Conservation (phyloP, 2,329 filamentous ascomycete genomes). For the Cytospora piceae region DNA sequence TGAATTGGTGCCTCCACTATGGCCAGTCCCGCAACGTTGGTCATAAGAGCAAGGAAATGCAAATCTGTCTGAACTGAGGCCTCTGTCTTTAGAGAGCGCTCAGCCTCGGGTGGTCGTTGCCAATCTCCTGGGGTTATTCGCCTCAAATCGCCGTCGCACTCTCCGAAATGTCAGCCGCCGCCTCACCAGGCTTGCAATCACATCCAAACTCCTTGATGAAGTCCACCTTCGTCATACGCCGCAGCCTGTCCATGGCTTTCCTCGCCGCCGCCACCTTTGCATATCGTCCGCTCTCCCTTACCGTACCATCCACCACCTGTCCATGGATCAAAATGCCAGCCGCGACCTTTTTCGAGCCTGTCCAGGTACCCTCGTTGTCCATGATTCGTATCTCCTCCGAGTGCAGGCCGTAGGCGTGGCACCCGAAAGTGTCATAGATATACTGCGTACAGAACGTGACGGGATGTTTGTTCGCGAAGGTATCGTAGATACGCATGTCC, state of each 20-base stretch:
- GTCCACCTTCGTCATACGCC: conserved; percentile 52
- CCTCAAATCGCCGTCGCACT: conserved; percentile 28
- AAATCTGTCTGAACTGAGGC: background rate
- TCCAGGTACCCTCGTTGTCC: conserved; percentile 33
- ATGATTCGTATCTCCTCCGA: conserved; percentile 52
- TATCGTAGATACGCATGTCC: conserved; percentile 86
- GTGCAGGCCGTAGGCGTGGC: conserved; percentile 61
- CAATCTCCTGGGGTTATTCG: background rate
- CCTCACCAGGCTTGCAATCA: conserved; percentile 52
- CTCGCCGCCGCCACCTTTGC: conserved; percentile 72
- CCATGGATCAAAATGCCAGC: conserved; percentile 80
- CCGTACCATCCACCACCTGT: conserved; percentile 63
- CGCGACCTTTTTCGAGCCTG: conserved; percentile 53
- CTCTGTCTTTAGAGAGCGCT: background rate
- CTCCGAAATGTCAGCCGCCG: conserved; percentile 28
- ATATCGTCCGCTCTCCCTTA: conserved; percentile 68
- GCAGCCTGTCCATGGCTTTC: conserved; percentile 54
- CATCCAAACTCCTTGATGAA: conserved; percentile 68
- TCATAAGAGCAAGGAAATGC: background rate
- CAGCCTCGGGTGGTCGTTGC: conserved; percentile 20
- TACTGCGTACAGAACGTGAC: conserved; percentile 71
- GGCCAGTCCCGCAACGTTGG: background rate
- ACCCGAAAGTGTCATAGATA: conserved; percentile 68
- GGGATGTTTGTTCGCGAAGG: conserved; percentile 84
- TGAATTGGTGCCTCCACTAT: background rate